phyloP scores from a whole-genome alignment of 2,329 filamentous ascomycete genomes.

The Diaporthe ampelina region DNA sequence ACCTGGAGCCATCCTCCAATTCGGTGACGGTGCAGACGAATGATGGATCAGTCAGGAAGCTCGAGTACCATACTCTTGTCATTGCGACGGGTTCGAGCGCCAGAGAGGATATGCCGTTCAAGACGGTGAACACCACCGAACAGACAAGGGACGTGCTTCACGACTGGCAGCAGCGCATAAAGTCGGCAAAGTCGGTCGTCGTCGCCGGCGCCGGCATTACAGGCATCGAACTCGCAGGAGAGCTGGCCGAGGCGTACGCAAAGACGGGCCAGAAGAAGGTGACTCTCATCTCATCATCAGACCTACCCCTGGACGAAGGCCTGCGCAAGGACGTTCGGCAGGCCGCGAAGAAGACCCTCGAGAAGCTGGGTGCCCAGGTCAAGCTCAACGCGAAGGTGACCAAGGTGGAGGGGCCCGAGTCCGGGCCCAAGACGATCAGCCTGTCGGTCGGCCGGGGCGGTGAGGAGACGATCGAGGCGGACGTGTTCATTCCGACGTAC shows the following conservation, averaged over 20 bases:
- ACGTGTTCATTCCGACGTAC: conserved; percentile 63
- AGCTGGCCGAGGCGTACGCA: conserved; percentile 64
- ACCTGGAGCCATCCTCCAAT: conserved; percentile 58
- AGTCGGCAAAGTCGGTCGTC: conserved; percentile 61
- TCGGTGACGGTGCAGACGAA: conserved; percentile 57
- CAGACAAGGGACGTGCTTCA: conserved; percentile 57
- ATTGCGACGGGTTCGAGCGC: conserved; percentile 67
- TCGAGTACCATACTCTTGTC: conserved; percentile 66
- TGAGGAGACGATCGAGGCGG: conserved; percentile 54
- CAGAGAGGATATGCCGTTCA: conserved; percentile 63
- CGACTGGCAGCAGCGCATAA: conserved; percentile 54
- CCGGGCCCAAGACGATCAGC: conserved; percentile 47
- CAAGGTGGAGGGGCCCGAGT: conserved; percentile 51
- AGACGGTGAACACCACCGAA: conserved; percentile 58
- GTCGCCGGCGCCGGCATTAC: conserved; percentile 66
- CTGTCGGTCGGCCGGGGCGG: conserved; percentile 18
- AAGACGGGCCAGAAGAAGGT: conserved; percentile 60
- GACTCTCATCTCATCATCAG: conserved; percentile 56
- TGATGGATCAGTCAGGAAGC: conserved; percentile 50
- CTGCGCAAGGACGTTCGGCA: conserved; percentile 55
- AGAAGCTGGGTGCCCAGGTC: conserved; percentile 49
- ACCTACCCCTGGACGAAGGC: conserved; percentile 55
- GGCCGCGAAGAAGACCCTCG: conserved; percentile 55
- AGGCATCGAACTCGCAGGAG: conserved; percentile 65
- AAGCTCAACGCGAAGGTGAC: conserved; percentile 38